Evolutionary conservation across 352 stramenopile genomes (phyloP).

Genomic region (Pythium phragmitis): DNA sequence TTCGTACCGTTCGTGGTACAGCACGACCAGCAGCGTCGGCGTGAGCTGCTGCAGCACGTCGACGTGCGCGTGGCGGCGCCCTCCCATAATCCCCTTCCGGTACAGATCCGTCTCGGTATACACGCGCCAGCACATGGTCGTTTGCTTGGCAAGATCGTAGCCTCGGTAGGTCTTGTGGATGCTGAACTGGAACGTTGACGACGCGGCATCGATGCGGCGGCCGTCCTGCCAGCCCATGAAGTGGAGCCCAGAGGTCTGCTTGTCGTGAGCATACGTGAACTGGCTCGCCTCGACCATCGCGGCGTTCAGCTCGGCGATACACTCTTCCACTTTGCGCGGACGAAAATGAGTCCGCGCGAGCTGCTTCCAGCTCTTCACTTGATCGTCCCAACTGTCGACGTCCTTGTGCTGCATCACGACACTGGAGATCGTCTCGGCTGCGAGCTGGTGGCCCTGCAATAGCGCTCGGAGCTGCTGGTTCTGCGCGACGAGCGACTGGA

Average conservation of each 20-base stretch:
- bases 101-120: not conserved
- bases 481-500: not conserved
- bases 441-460: not conserved
- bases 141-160: constrained; percentile 1
- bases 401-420: not conserved
- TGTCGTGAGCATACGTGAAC: not conserved
- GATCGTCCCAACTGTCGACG: not conserved
- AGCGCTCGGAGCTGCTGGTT: not conserved
- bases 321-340: not conserved
- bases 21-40: not conserved
- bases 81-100: too few relatives aligned
- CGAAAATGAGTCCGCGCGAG: constrained; percentile 3
- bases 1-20: not conserved
- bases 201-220: constrained; percentile 2
- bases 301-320: not conserved
- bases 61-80: not conserved
- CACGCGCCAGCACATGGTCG: constrained; percentile 8
- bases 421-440: too few relatives aligned
- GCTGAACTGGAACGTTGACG: constrained; percentile 16
- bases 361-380: not conserved
- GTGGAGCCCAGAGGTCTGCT: constrained; percentile 3
- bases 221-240: constrained; percentile 20
- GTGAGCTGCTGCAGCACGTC: constrained; percentile 3
- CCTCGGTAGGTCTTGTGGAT: constrained; percentile 12
- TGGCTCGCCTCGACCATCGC: not conserved